Conservation (phyloP, 179 eudicot genomes). For the Beta lomatogona region DNA sequence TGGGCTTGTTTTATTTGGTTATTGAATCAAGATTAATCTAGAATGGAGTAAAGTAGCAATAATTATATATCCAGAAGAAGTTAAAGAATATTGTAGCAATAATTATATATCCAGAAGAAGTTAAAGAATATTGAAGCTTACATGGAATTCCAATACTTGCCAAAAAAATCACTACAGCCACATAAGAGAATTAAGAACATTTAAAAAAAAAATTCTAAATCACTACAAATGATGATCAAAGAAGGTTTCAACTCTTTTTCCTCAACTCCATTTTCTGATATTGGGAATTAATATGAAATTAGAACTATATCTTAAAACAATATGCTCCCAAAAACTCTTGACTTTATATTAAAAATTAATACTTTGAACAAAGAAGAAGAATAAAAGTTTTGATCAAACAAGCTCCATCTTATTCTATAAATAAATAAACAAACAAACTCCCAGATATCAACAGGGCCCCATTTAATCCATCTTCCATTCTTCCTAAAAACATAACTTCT, state of each 20-base stretch:
- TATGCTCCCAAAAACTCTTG: constrained; percentile 19
- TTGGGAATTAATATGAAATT: background rate
- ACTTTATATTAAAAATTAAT: constrained; percentile 22
- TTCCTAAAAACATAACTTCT: constrained; percentile 3
- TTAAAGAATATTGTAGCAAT: constrained; percentile 32
- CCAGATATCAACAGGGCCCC: constrained; percentile 30
- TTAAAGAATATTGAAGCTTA: constrained; percentile 38
- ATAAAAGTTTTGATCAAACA: constrained; percentile 27
- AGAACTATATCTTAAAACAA: constrained; percentile 16
- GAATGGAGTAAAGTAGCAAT: constrained; percentile 20
- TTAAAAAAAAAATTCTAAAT: background rate
- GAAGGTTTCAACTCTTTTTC: constrained; percentile 10
- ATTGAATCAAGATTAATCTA: constrained; percentile 31
- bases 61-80: constrained; percentile 24
- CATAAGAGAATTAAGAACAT: constrained; percentile 6
- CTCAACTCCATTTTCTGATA: background rate
- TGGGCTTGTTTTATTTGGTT: background rate
- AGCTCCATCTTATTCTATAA: background rate
- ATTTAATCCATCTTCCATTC: constrained; percentile 19
- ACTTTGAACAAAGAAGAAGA: constrained; percentile 26
- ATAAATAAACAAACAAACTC: constrained; percentile 12
- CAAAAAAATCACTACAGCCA: constrained; percentile 27
- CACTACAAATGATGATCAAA: constrained; percentile 26
- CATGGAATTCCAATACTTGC: constrained; percentile 48
- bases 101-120: constrained; percentile 24